Evolutionary conservation across 768 basidiomycete genomes (phyloP).

Genomic region (Gloeostereum incarnatum): DNA sequence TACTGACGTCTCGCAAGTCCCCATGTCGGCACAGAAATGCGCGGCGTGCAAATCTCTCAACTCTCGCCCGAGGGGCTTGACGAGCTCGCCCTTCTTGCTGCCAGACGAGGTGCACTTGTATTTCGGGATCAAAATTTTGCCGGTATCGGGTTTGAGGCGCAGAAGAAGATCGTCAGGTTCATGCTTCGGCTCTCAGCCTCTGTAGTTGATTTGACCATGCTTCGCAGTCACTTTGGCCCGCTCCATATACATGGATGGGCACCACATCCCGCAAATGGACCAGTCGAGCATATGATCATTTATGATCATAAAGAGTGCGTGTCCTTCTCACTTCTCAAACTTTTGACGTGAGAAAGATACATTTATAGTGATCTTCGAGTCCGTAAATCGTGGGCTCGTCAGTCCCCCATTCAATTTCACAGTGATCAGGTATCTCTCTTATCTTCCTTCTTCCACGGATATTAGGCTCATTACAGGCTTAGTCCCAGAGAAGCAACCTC

Average conservation of each 20-base stretch:
- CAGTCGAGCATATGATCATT: slow-evolving; percentile 4
- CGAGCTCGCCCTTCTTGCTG: slow-evolving; percentile 41
- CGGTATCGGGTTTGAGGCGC: slow-evolving; percentile 40
- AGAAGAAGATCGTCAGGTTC: slow-evolving; percentile 41
- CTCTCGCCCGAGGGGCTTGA: slow-evolving; percentile 42
- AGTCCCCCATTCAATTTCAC: too few species aligned
- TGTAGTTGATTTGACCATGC: background rate
- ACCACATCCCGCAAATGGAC: background rate
- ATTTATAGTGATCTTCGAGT: background rate
- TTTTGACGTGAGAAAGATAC: background rate
- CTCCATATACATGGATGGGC: slow-evolving; percentile 20
- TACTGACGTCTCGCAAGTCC: too few species aligned
- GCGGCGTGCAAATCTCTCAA: slow-evolving; percentile 43
- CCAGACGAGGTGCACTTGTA: slow-evolving; percentile 42
- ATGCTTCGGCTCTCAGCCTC: slow-evolving; percentile 1
- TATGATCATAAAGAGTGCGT: background rate
- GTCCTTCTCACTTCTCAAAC: slow-evolving; percentile 1
- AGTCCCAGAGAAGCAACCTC: slow-evolving; percentile 46
- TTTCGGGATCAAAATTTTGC: slow-evolving; percentile 59
- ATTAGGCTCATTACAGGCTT: too few species aligned
- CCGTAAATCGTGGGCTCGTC: too few species aligned
- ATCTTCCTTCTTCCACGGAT: background rate
- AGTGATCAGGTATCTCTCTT: too few species aligned
- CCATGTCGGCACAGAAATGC: slow-evolving; percentile 41
- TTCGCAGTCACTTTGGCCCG: slow-evolving; percentile 31